phyloP scores from a whole-genome alignment of 2,329 filamentous ascomycete species.

The Plectosphaerella plurivora region DNA sequence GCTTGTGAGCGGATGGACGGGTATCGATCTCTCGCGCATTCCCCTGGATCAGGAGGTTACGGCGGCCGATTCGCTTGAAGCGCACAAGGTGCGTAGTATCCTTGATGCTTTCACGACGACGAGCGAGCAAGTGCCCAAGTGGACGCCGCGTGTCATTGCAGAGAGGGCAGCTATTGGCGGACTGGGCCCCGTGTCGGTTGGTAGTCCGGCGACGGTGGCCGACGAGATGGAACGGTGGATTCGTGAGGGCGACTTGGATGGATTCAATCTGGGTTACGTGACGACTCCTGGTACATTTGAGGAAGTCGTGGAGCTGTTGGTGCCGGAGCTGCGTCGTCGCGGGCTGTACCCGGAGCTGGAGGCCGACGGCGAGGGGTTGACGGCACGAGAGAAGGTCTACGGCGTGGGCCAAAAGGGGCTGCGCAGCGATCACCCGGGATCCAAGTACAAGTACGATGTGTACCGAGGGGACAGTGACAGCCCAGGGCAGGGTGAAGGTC shows the following conservation, averaged over 20 bases:
- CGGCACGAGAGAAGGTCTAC: slow-evolving; percentile 58
- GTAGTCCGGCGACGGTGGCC: slow-evolving; percentile 34
- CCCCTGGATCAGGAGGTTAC: slow-evolving; percentile 54
- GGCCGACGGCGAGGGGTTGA: slow-evolving; percentile 30
- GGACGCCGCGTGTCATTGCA: slow-evolving; percentile 39
- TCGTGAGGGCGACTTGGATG: slow-evolving; percentile 34
- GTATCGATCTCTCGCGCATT: slow-evolving; percentile 54
- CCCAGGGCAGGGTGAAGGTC: background rate
- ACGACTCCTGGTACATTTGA: slow-evolving; percentile 33
- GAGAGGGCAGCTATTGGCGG: slow-evolving; percentile 37
- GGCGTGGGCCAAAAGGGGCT: slow-evolving; percentile 53
- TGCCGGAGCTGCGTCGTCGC: slow-evolving; percentile 21
- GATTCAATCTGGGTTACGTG: slow-evolving; percentile 36
- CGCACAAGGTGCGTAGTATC: slow-evolving; percentile 43
- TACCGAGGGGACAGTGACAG: slow-evolving; percentile 46
- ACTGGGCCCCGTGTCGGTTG: slow-evolving; percentile 28
- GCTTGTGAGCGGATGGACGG: slow-evolving; percentile 53
- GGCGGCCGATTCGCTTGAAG: slow-evolving; percentile 48
- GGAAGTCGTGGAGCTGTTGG: slow-evolving; percentile 23
- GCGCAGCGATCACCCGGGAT: slow-evolving; percentile 54
- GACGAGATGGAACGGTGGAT: slow-evolving; percentile 41
- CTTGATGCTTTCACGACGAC: slow-evolving; percentile 44
- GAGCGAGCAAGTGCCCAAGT: slow-evolving; percentile 35
- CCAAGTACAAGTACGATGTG: slow-evolving; percentile 56
- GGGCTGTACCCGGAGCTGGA: slow-evolving; percentile 24